Evolutionary conservation across 2,329 filamentous ascomycete genomes (phyloP), one percentile per base, ranked within the genome.

Genomic region (Trichoderma sp.): DNA sequence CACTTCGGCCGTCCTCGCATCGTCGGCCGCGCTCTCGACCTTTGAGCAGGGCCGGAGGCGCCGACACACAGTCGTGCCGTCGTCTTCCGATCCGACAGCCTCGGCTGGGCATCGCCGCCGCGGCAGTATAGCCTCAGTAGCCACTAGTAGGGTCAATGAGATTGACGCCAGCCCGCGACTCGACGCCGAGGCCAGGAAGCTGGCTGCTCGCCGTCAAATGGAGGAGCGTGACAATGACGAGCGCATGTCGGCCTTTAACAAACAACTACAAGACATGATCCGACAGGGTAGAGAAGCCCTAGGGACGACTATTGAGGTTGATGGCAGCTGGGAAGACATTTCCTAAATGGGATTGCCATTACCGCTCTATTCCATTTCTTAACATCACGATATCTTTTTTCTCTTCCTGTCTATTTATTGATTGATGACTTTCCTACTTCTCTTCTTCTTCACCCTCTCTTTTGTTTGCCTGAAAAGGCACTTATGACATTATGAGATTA

Each of bases 231-330:
- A 95, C 76, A 88, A 93, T 8, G 94, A 98, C 76, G 89, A 91
- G 57, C 90, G 92, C 67, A 92, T 98, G 76, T 90, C 90, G 63
- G 89, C 91, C 30, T 90, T 98, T 81, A 97, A 96, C 79, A 86
- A 89, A 62, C 90, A 92, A 76, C 84, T 98, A 62, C 89, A 92
- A 78, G 92, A 91, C 39, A 94, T 99, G 92, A 97, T 99, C 70
- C 87, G 91, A 2, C 92, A 98, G 81, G 96, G 95, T 0, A 92
- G 92, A 76, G 92, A 96, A 80, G 96, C 96, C 2, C 82, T 99
- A 21, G 95, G 91, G 2, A 92, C 92, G 24, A 92, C 85, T 53
- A 84, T 93, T 64, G 90, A 93, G 78, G 86, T 94, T 57, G 86
- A 89, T 51, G 84, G 83, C 57, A 83, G 71, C 21, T 70, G 67